Percentiles rank a stretch among this genome's conserved stretches.
phyloP scores from a whole-genome alignment of 1,139 yeast genomes.

The Geotrichum europaeum region DNA sequence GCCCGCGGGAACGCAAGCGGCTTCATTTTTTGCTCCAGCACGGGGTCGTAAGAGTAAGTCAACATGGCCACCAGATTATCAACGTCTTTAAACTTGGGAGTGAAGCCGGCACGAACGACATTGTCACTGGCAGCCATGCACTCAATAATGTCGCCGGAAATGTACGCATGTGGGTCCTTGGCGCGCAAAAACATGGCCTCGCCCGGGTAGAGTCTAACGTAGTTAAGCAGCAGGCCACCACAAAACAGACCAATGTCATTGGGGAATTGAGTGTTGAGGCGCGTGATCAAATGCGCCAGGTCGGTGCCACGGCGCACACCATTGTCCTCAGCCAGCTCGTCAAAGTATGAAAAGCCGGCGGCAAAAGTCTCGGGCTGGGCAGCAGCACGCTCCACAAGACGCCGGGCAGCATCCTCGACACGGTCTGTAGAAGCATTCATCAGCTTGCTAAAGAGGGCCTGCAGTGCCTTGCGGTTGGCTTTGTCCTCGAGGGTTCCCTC shows the following conservation, averaged over 20 bases:
- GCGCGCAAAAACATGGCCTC: constrained; percentile 97
- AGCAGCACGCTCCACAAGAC: constrained; percentile 58
- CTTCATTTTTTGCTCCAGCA: constrained; percentile 87
- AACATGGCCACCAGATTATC: constrained; percentile 81
- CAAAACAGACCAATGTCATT: constrained; percentile 92
- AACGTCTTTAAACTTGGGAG: constrained; percentile 97
- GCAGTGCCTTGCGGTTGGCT: constrained; percentile 58
- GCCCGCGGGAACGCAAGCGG: constrained; percentile 58
- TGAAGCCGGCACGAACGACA: constrained; percentile 96
- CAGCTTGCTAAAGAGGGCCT: constrained; percentile 66
- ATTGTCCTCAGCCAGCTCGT: constrained; percentile 28
- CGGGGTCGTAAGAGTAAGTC: constrained; percentile 83
- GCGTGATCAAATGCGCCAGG: constrained; percentile 63
- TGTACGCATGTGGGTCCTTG: constrained; percentile 96
- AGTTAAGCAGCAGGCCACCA: constrained; percentile 88
- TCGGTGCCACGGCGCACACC: constrained; percentile 36
- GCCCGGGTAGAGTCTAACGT: constrained; percentile 76
- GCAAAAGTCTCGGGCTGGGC: constrained; percentile 33
- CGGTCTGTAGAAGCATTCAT: constrained; percentile 66
- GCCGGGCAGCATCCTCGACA: constrained; percentile 51
- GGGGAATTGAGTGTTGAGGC: constrained; percentile 85
- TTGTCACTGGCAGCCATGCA: constrained; percentile 99
- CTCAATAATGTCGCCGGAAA: constrained; percentile 93
- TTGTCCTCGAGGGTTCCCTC: constrained; percentile 39
- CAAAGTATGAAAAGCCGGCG: constrained; percentile 26